Evolutionary conservation across 768 basidiomycete genomes (phyloP).

Genomic region (Kwoniella heveanensis): DNA sequence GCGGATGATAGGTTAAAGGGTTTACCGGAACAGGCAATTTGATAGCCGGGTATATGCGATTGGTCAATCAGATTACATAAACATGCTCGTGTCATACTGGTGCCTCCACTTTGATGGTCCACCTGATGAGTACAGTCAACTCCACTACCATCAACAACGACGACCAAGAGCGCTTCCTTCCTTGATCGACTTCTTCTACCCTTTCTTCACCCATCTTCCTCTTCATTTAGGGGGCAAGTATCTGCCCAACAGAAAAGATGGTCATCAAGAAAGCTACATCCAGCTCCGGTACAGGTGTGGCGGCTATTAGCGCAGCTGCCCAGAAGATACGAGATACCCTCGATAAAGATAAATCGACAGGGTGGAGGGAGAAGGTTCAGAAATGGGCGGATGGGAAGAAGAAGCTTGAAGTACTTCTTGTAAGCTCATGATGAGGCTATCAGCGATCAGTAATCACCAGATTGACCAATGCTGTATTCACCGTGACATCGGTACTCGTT

Average conservation of each 20-base stretch:
- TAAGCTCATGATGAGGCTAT: no score
- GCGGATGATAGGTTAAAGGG: background rate
- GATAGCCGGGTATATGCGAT: background rate
- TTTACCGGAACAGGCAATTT: background rate
- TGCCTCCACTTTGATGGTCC: background rate
- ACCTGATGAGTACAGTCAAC: conserved; percentile 3
- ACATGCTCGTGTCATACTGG: background rate
- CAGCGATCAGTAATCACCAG: no score
- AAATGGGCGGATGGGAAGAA: conserved; percentile 10
- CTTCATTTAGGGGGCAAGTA: no score
- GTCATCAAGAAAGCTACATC: background rate
- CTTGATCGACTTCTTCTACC: no score
- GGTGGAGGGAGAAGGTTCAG: background rate
- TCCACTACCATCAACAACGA: no score
- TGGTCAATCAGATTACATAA: background rate
- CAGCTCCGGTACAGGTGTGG: background rate
- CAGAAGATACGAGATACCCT: background rate
- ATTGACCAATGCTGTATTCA: no score
- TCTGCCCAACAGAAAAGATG: no score
- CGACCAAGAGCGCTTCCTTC: no score
- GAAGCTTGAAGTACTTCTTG: background rate
- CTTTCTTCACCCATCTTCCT: background rate
- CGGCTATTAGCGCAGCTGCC: background rate
- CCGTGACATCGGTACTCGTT: no score
- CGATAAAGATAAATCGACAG: conserved; percentile 7